Base-by-base conservation (phyloP, 106 monocot species). In the Phalaenopsis equestris region DNA sequence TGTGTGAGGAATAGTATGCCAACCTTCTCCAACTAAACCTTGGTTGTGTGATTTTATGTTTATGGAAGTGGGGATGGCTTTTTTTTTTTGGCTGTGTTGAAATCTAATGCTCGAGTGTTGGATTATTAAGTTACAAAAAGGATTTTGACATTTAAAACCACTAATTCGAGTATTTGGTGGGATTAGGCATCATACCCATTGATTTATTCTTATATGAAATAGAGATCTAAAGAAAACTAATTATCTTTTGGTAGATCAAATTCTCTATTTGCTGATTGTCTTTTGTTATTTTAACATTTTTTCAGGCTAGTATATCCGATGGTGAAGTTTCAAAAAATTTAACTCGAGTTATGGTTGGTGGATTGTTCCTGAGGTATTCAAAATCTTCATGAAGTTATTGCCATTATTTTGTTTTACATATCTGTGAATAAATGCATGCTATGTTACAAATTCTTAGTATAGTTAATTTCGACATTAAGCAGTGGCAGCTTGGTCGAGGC, bases 301-400 rank as follows among this genome's bases (percentile, higher is more conserved):
- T 15, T 11, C 82, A 99, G 98, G 86, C 91, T 43, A 99, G 94
- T 87, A 79, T 91, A 67, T 90, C 91, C 72, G 87, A 99, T 88
- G 98, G 94, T 57, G 88, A 87, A 83, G 83, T 49, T 76, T 79
- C 89, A 38, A 90, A 86, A 73, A 87, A 88, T 68, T 82, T 99
- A 77, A 86, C 98, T 42, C 87, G 86, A 80, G 80, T 94, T 67
- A 91, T 93, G 89, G 61, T 99, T 79, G 91, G 92, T 76, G 98
- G 98, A 47, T 49, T 99, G n/a, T 94, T 99, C 79, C 79, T 99
- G 74, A 94, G 98, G 98, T 99, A 85, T 2, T 39, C 42, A 1
- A 23, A 16, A 41, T 30, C 30, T 24, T 75, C 18, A 36, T 6
- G 15, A 42, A 4, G 42, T 45, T 74, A 2, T 43, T 74, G 4